Base-by-base conservation (phyloP, 2,329 filamentous ascomycete genomes). In the Talaromyces verruculosus region DNA sequence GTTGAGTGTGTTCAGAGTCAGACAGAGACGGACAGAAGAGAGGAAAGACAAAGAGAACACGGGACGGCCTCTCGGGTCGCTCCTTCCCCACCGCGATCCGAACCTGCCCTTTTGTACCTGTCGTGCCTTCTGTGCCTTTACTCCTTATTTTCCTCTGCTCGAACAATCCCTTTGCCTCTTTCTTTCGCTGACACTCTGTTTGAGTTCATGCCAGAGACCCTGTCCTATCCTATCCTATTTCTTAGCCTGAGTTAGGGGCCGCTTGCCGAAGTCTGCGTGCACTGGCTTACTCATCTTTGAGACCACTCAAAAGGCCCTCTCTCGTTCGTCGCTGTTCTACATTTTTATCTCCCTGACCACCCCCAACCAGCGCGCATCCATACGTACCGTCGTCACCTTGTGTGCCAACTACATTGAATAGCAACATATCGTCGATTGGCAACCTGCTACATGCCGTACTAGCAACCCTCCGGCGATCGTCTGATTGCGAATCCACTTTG, bases 391-490 rank as follows among this genome's bases (percentile, higher is more conserved):
- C 51, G n/a, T 35, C 51, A 53, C 11, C 51, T 22, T 11, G 51
- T 13, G n/a, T 19, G n/a, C 51, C 30, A 19, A 11, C 5, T 35
- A 11, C 30, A 19, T 19, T 13, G 17, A 30, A 28, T n/a, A 57
- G 53, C 53, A 57, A 2, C 53, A 10, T 39, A 39, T 39, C 53
- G 33, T 57, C 43, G 43, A 49, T 37, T 61, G 60, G 60, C 19
- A 15, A 58, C 51, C 35, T 28, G 63, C 41, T 64, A 47, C 63
- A 65, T 65, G 47, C 63, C 63, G 61, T 63, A 43, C 63, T 58
- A 65, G 63, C 63, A 65, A 60, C 30, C 63, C 45, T 45, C 55
- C 43, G 55, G 63, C 63, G 63, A 65, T 65, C 57, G 43, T 64
- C 63, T 61, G 33, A 45, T 61, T 53, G 45, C 25, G 57, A 65